Percentiles rank a stretch among this genome's conserved stretches.
Conservation (phyloP, 345 rosid genomes). For the Murraya koenigii region DNA sequence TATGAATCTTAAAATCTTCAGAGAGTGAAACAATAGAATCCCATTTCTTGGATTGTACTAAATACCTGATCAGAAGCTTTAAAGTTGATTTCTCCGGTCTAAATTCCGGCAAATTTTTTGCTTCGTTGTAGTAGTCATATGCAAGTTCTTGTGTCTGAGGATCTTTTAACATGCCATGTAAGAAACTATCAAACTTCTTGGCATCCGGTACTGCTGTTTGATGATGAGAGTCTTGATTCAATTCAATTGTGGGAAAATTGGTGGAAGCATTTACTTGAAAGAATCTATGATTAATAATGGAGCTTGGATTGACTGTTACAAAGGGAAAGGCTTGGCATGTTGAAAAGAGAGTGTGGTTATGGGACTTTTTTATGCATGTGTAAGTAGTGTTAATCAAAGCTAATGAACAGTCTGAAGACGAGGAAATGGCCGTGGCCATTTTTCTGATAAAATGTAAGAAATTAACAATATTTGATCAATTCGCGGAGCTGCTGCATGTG, state of each 20-base stretch:
- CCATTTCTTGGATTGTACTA: conserved; percentile 60
- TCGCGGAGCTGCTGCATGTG: too few relatives aligned
- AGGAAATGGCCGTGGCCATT: conserved; percentile 36
- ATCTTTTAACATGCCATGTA: conserved; percentile 43
- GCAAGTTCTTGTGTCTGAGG: conserved; percentile 41
- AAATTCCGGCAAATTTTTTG: conserved; percentile 47
- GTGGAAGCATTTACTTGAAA: conserved; percentile 33
- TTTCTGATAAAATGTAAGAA: conserved; percentile 6
- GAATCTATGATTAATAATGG: conserved; percentile 29
- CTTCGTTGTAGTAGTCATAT: conserved; percentile 56
- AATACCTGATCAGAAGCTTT: conserved; percentile 55
- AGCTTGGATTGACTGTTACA: conserved; percentile 17
- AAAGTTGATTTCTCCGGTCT: conserved; percentile 44
- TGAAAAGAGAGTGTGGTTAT: conserved; percentile 16
- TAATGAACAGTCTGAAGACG: conserved; percentile 40
- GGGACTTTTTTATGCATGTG: conserved; percentile 19
- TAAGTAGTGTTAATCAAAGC: conserved; percentile 26
- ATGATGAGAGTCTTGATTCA: conserved; percentile 20
- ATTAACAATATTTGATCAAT: neutral
- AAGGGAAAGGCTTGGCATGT: conserved; percentile 32
- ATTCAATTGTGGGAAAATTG: conserved; percentile 4
- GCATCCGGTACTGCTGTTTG: conserved; percentile 28
- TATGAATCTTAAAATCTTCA: conserved; percentile 46
- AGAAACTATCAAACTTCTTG: conserved; percentile 35
- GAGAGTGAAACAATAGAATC: conserved; percentile 45